A percentile compares a stretch with the other conserved stretches of the same genome.
These are phyloP conservation scores for Sorghum bicolor DNA, from an alignment of 176 grass and related monocot species.

Conservation along the genomic window DNA sequence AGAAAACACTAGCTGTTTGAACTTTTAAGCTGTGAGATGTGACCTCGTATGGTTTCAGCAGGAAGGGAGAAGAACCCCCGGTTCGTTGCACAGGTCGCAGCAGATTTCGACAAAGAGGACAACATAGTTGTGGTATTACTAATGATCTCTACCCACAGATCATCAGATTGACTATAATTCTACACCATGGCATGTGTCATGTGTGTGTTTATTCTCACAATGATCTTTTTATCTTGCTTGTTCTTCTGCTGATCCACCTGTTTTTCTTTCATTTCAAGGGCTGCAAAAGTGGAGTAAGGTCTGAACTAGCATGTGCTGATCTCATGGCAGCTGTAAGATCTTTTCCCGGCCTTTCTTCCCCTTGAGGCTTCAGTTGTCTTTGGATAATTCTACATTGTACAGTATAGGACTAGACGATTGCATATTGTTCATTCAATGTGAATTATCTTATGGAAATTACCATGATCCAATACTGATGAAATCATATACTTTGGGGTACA, in stretches of 20 bases:
- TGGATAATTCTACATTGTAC: background rate
- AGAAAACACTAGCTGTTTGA: background rate
- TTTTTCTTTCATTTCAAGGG: constrained; percentile 35
- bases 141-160: background rate
- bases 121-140: constrained; percentile 59
- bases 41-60: constrained; percentile 21
- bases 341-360: background rate
- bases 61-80: constrained; percentile 64
- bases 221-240: background rate
- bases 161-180: background rate
- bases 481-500: background rate
- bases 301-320: constrained; percentile 50
- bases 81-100: constrained; percentile 55
- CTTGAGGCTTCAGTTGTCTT: background rate
- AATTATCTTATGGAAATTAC: background rate
- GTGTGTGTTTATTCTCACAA: background rate
- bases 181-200: background rate
- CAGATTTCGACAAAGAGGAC: constrained; percentile 49
- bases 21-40: background rate
- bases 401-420: background rate
- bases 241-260: constrained; percentile 1
- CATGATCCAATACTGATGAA: background rate
- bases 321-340: constrained; percentile 59
- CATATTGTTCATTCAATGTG: background rate
- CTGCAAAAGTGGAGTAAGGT: constrained; percentile 62